Evolutionary conservation across 2,329 filamentous ascomycete species (phyloP), one percentile per base, ranked within the genome.

Genomic region (Pyrenophora graminea): DNA sequence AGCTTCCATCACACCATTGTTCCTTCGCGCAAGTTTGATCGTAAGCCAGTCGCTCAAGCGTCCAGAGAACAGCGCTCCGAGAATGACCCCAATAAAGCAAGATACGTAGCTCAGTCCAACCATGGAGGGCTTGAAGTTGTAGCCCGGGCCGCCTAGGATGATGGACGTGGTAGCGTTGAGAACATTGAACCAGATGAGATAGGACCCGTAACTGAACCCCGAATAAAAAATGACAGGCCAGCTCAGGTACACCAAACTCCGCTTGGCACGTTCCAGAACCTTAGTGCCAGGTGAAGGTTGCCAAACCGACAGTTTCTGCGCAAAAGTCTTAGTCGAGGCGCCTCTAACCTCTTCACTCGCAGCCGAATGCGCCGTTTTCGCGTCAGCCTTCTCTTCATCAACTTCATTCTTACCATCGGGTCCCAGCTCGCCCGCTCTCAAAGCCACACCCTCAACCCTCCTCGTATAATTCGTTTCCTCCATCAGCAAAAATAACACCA

Each of bases 391-490:
- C 36, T 61, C 45, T 33, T 57, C 49, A 33, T 64, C 59, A 1
- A 23, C 15, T 7, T 48, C 45, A 21, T 21, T 21, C 19, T 21
- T 21, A 3, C 19, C 19, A 21, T 5, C 19, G 19, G 19, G 19
- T 5, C 19, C 19, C 19, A 21, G 19, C 19, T 41, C 48, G 13
- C 23, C 23, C 23, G 2, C 39, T 17, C 39, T 19, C 1, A 48
- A 32, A 4, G 48, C 32, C 2, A 55, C 50, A 13, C 60, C 59
- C 4, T 58, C 52, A 7, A 71, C 72, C 4, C 64, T 48, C 5
- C 79, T 76, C 43, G 73, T 59, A 54, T 79, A 84, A 62, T 82
- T 85, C 4, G 83, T 84, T 66, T 85, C 83, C 65, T 85, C 83
- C 74, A 84, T 79, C 64, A 80, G 79, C 59, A 85, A 80, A 70